phyloP scores from a whole-genome alignment of 768 basidiomycete genomes.

The Calocera cornea region DNA sequence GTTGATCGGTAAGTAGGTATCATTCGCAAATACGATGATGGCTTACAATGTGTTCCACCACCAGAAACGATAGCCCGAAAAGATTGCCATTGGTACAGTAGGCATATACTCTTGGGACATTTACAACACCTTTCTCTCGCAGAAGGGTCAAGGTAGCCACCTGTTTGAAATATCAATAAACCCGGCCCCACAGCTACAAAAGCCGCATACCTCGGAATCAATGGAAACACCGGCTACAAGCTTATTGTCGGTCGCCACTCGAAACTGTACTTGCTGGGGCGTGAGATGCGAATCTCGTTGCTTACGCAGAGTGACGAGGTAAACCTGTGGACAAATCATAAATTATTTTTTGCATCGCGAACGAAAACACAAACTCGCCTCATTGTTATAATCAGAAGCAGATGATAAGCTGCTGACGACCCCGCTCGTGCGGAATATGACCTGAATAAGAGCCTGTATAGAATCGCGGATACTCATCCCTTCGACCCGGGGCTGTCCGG shows the following conservation, averaged over 20 bases:
- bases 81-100: neutral
- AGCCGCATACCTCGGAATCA: neutral
- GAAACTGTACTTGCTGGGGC: neutral
- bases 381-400: neutral
- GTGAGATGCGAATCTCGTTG: neutral
- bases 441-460: neutral
- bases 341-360: neutral
- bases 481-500: neutral
- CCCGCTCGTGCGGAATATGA: neutral
- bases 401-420: neutral
- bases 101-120: neutral
- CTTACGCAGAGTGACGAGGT: neutral
- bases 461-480: neutral
- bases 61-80: neutral
- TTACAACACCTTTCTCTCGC: neutral
- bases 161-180: neutral
- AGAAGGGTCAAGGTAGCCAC: neutral
- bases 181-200: neutral
- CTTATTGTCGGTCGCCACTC: neutral
- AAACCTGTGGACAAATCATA: neutral
- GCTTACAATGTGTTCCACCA: constrained; percentile 1
- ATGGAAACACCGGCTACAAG: neutral
- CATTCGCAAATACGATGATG: neutral
- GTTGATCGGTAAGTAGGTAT: neutral
- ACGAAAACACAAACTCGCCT: neutral